Evolutionary conservation across 345 rosid genomes (phyloP).

Genomic region (Anacardium occidentale): DNA sequence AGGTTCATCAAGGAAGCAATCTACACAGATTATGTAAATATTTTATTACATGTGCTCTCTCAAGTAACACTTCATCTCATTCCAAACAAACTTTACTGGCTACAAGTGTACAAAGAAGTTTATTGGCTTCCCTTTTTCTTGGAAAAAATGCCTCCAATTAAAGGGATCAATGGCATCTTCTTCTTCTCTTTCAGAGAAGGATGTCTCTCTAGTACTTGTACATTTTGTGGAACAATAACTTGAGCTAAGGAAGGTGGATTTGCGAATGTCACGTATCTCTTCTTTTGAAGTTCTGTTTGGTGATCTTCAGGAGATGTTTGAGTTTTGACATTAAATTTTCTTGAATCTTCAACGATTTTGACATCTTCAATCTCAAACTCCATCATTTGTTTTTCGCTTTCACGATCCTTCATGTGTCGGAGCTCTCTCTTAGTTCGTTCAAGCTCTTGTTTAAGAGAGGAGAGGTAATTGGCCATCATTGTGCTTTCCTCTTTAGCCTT

Average conservation of each 20-base stretch:
- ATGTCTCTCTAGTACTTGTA: slow-evolving; percentile 55
- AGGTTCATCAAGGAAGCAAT: slow-evolving; percentile 1
- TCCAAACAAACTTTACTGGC: slow-evolving; percentile 3
- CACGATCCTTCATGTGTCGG: slow-evolving; percentile 39
- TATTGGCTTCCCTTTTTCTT: slow-evolving; percentile 48
- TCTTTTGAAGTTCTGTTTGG: slow-evolving; percentile 50
- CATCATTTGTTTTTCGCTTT: slow-evolving; percentile 24
- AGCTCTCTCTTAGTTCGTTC: slow-evolving; percentile 72
- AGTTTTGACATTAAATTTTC: slow-evolving; percentile 36
- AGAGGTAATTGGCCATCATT: slow-evolving; percentile 55
- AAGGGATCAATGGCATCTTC: slow-evolving; percentile 68
- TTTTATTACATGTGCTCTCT: slow-evolving; percentile 7
- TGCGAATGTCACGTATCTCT: slow-evolving; percentile 65
- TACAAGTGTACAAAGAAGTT: neutral
- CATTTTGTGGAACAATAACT: slow-evolving; percentile 34
- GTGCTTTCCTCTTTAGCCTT: slow-evolving; percentile 67
- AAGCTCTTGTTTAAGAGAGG: slow-evolving; percentile 69
- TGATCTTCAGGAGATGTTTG: neutral
- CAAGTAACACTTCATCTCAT: neutral
- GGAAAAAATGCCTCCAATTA: slow-evolving; percentile 64
- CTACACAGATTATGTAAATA: neutral
- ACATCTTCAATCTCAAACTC: slow-evolving; percentile 42
- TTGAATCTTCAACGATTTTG: slow-evolving; percentile 38
- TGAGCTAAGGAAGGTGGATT: slow-evolving; percentile 40
- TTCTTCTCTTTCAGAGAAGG: slow-evolving; percentile 60